Evolutionary conservation across 1,284 basidiomycete species (phyloP).

Genomic region (Trametes pubescens): DNA sequence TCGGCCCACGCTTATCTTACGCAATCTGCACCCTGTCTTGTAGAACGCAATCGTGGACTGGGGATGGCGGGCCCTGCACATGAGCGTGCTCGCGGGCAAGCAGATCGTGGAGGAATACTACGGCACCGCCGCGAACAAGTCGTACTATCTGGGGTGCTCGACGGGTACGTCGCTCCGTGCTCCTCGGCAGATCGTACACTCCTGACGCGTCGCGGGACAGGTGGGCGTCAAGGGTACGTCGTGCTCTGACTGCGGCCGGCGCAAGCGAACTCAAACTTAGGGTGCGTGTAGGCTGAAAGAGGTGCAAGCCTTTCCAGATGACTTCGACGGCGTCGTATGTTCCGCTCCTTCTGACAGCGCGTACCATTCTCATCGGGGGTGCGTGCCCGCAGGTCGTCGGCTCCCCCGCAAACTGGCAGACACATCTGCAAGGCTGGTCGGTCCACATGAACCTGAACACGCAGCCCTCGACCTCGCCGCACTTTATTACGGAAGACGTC

Average conservation of each 20-base stretch:
- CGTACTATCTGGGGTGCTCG: conserved; percentile 45
- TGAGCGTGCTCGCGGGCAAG: conserved; percentile 40
- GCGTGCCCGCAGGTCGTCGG: conserved; percentile 37
- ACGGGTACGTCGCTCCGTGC: conserved; percentile 32
- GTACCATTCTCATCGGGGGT: neutral
- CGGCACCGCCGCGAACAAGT: conserved; percentile 31
- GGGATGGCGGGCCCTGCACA: conserved; percentile 41
- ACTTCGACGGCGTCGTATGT: conserved; percentile 42
- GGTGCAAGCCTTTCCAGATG: conserved; percentile 40
- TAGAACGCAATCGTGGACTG: conserved; percentile 44
- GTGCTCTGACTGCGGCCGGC: neutral
- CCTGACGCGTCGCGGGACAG: conserved; percentile 21
- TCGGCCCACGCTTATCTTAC: conserved; percentile 6
- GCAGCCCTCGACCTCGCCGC: conserved; percentile 31
- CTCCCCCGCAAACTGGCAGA: conserved; percentile 39
- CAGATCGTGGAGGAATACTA: conserved; percentile 40
- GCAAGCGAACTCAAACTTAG: neutral
- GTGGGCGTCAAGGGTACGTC: conserved; percentile 40
- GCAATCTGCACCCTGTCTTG: neutral
- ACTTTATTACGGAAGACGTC: conserved; percentile 35
- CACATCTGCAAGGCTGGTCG: conserved; percentile 37
- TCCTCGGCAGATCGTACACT: neutral
- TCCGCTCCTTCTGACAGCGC: neutral
- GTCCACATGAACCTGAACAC: conserved; percentile 36
- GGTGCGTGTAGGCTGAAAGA: conserved; percentile 35